Evolutionary conservation across 768 basidiomycete species (phyloP).

Genomic region (Auriculariales sp.): DNA sequence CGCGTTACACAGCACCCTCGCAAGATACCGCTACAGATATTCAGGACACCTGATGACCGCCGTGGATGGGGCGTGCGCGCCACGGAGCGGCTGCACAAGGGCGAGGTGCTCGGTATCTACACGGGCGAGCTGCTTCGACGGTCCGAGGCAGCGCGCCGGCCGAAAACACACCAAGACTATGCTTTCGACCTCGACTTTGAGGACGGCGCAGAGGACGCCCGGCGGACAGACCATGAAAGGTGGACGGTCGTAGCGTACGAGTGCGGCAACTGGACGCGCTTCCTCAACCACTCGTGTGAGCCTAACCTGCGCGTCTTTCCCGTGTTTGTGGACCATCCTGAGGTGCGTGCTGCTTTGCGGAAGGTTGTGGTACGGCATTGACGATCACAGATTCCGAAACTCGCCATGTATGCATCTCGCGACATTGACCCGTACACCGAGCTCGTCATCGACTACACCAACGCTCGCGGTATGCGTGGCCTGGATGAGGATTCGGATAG

Average conservation of each 20-base stretch:
- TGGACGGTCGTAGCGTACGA: conserved; percentile 44
- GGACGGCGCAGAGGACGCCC: conserved; percentile 19
- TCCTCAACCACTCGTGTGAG: conserved; percentile 57
- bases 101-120: conserved; percentile 53
- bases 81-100: conserved; percentile 23
- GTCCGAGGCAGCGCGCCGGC: conserved; percentile 23
- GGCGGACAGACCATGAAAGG: conserved; percentile 11
- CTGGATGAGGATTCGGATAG: too few species aligned
- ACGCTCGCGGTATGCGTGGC: neutral
- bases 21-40: conserved; percentile 44
- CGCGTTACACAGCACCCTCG: conserved; percentile 48
- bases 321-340: conserved; percentile 42
- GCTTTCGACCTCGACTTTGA: conserved; percentile 54
- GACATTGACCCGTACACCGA: conserved; percentile 38
- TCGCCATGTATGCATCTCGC: conserved; percentile 38
- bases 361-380: conserved; percentile 15
- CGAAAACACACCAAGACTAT: conserved; percentile 27
- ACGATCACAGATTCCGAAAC: conserved; percentile 35
- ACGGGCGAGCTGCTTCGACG: conserved; percentile 30
- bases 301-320: conserved; percentile 44
- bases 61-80: conserved; percentile 58
- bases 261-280: conserved; percentile 60
- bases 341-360: conserved; percentile 20
- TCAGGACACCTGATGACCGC: conserved; percentile 31
- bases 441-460: conserved; percentile 44